Base-by-base conservation (phyloP, 148 eudicot genomes). In the Pouteria glomerata region DNA sequence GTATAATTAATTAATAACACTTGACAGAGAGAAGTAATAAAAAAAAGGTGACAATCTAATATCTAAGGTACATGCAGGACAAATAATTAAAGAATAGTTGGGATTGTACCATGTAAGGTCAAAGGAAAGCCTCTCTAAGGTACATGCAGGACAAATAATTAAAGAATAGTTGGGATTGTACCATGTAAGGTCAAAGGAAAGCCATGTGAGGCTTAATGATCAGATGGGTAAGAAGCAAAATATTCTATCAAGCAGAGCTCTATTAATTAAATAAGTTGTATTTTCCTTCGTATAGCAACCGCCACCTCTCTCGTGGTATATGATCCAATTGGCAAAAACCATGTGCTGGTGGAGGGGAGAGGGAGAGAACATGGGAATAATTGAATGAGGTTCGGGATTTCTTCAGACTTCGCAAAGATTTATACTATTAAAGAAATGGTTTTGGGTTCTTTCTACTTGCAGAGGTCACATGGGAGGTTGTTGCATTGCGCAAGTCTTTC, bases 301-400 rank as follows among this genome's bases (percentile, higher is more conserved):
- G 53, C 59, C 76, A 31, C n/a, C n/a, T n/a, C n/a, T n/a, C n/a
- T n/a, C n/a, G n/a, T n/a, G n/a, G n/a, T n/a, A n/a, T n/a, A n/a
- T n/a, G n/a, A n/a, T n/a, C n/a, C n/a, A n/a, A n/a, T n/a, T n/a
- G 68, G 57, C 69, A 34, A 24, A 19, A 34, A 33, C 44, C 5
- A 10, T 39, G 44, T n/a, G n/a, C n/a, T n/a, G 76, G 73, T 70
- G 82, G 73, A 69, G 44, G 71, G 53, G 67, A 73, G 45, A 68
- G 78, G 71, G 59, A 52, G 74, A 79, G 82, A 88, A 85, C 85
- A 80, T 83, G 90, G 73, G 79, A 81, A 86, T 85, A 48, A 83
- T 89, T 82, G 81, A 82, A 75, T 63, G 50, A 42, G 79, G 41
- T 64, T 63, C 75, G 75, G 62, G 70, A 69, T 61, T 45, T 41